Evolutionary conservation across 2,329 filamentous ascomycete genomes (phyloP), one percentile per base, ranked within the genome.

Genomic region (Zasmidium citrigriseum): DNA sequence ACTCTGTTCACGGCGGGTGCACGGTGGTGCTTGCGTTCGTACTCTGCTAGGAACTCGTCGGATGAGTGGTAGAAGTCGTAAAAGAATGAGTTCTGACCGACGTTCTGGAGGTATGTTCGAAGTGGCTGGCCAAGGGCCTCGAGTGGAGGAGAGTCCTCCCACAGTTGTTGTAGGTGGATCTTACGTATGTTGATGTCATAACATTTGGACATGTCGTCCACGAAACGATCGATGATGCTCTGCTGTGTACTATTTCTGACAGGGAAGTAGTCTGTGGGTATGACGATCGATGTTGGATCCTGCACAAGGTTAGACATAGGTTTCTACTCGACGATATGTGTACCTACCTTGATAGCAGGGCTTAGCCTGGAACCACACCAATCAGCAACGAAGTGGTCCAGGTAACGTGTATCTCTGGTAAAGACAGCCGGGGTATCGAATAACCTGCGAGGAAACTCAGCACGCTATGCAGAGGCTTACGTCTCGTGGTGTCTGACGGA

Each of bases 51-150:
- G 21, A 54, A 58, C 12, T 41, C 22, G 2, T 54, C 24, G 10
- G 38, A 27, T 1, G 51, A 9, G 11, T 54, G 45, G 14, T 54
- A 54, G 46, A 58, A 58, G 24, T 58, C 56, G 18, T 54, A 45
- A 23, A 58, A 51, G 51, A 41, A 41, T 1, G 56, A 45, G 23
- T 50, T 38, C 9, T 29, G 46, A 2, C 41, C 51, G 0, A 46
- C 51, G 46, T 51, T 21, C 5, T 44, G 22, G 20, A 54, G 22
- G 44, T 20, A 58, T 10, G 27, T 25, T 2, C 49, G 18, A 5
- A 53, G 50, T 7, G 5, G 4, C 34, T 41, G 34, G 34, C 34
- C 34, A 16, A 11, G 5, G 5, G 34, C 34, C 18, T 41, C 34
- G 4, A 16, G 4, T 41, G 34, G 34, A n/a, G 34, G 7, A 41